A percentile compares a stretch with the other conserved stretches of the same genome.
These are phyloP conservation scores for Didymella pinodella DNA, from an alignment of 2,329 filamentous ascomycete genomes.

Conservation along the genomic window DNA sequence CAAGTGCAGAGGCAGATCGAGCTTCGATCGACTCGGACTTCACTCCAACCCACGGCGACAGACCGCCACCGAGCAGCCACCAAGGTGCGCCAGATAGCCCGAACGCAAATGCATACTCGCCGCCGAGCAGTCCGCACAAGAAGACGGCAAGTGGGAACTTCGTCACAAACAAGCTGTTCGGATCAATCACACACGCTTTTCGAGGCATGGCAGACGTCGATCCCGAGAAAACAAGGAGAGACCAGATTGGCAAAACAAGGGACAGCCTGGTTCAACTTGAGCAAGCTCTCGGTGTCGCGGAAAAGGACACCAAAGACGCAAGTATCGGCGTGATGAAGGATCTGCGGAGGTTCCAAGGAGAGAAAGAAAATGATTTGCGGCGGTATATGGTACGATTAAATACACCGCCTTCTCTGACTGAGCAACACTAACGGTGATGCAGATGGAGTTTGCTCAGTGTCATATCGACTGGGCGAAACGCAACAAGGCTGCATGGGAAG, in stretches of 20 bases:
- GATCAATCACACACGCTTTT: conserved; percentile 91
- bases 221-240: conserved; percentile 87
- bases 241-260: conserved; percentile 93
- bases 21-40: conserved; percentile 97
- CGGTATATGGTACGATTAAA: conserved; percentile 86
- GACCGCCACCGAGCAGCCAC: conserved; percentile 67
- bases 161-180: conserved; percentile 92
- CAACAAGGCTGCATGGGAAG: conserved; percentile 90
- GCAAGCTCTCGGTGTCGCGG: conserved; percentile 86
- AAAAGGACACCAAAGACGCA: conserved; percentile 91
- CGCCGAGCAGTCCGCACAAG: conserved; percentile 64
- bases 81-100: conserved; percentile 67
- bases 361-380: conserved; percentile 93
- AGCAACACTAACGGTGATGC: not conserved
- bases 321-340: conserved; percentile 88
- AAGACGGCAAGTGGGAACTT: conserved; percentile 84
- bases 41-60: conserved; percentile 83
- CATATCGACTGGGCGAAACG: conserved; percentile 95
- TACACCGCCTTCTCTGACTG: not conserved
- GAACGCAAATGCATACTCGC: conserved; percentile 31
- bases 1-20: conserved; percentile 72
- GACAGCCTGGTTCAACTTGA: conserved; percentile 85
- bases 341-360: conserved; percentile 87
- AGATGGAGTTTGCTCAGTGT: conserved; percentile 91
- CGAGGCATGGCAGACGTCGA: conserved; percentile 97